These are phyloP conservation scores for Chlorokybus atmophyticus DNA, from an alignment of 139 green algal species.

Conservation along the genomic window DNA sequence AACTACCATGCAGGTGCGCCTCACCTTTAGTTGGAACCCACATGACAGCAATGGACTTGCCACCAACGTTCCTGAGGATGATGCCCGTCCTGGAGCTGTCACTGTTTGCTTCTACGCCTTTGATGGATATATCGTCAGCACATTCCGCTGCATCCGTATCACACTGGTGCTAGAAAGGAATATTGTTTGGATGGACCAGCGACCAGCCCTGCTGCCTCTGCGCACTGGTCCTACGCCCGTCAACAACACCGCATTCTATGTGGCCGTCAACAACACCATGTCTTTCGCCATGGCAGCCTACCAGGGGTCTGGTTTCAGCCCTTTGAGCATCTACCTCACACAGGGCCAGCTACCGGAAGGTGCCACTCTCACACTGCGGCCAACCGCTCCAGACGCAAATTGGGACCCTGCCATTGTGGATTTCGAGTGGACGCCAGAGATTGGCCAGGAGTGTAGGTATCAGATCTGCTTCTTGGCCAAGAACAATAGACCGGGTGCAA, in stretches of 20 bases:
- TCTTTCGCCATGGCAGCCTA: constrained; percentile 10
- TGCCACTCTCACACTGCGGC: too few relatives aligned
- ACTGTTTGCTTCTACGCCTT: constrained; percentile 22
- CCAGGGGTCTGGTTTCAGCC: constrained; percentile 9
- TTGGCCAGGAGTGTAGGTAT: constrained; percentile 22
- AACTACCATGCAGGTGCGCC: too few relatives aligned
- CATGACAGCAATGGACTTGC: too few relatives aligned
- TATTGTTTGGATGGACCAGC: not conserved
- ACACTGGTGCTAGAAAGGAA: constrained; percentile 1
- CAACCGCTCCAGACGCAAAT: too few relatives aligned
- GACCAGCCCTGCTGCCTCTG: not conserved
- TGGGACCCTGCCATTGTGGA: constrained; percentile 8
- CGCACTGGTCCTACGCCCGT: constrained; percentile 4
- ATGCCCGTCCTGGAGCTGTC: too few relatives aligned
- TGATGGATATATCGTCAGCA: constrained; percentile 9
- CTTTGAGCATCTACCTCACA: constrained; percentile 12
- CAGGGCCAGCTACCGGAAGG: constrained; percentile 19
- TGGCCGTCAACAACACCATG: constrained; percentile 12
- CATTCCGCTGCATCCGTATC: constrained; percentile 17
- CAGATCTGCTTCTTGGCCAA: constrained; percentile 16
- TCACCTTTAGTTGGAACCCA: constrained; percentile 19
- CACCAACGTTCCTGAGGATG: too few relatives aligned
- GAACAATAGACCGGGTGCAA: too few relatives aligned
- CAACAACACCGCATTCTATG: constrained; percentile 13
- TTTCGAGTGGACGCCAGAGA: constrained; percentile 17